Conservation (phyloP, 2,329 filamentous ascomycete genomes). For the Trichoderma simmonsii region DNA sequence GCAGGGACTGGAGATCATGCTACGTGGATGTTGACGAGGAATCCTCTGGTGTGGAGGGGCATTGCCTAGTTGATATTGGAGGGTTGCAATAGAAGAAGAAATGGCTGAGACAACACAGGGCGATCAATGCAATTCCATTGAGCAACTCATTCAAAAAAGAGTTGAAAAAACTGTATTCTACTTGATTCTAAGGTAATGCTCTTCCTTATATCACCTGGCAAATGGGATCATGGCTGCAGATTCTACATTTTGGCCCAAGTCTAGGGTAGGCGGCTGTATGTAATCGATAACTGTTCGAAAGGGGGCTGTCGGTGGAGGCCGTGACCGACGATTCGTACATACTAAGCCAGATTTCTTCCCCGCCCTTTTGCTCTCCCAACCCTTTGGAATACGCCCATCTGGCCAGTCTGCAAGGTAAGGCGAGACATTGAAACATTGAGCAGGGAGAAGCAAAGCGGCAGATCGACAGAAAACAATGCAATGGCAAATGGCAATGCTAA, state of each 20-base stretch:
- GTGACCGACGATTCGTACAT: conserved; percentile 8
- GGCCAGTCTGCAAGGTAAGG: conserved; percentile 7
- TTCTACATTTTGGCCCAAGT: no score
- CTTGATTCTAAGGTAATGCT: not conserved
- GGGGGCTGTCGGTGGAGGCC: conserved; percentile 13
- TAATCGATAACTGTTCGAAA: not conserved
- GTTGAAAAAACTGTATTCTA: not conserved
- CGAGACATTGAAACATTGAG: not conserved
- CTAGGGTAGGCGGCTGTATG: not conserved
- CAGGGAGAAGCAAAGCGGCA: not conserved
- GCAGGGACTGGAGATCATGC: not conserved
- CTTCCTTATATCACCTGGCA: not conserved
- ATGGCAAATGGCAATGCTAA: not conserved
- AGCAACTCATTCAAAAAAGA: not conserved
- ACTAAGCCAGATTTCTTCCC: conserved; percentile 9
- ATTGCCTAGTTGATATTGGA: not conserved
- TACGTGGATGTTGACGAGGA: not conserved
- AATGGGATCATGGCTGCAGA: no score
- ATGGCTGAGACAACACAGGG: not conserved
- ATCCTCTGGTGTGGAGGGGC: not conserved
- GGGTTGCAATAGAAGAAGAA: not conserved
- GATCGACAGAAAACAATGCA: not conserved
- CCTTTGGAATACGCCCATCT: not conserved
- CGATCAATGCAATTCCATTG: not conserved
- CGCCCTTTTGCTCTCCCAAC: conserved; percentile 8